A percentile compares a stretch with the other conserved stretches of the same genome.
Conservation (phyloP, 805 yeast species). For the Saturnispora hagleri region DNA sequence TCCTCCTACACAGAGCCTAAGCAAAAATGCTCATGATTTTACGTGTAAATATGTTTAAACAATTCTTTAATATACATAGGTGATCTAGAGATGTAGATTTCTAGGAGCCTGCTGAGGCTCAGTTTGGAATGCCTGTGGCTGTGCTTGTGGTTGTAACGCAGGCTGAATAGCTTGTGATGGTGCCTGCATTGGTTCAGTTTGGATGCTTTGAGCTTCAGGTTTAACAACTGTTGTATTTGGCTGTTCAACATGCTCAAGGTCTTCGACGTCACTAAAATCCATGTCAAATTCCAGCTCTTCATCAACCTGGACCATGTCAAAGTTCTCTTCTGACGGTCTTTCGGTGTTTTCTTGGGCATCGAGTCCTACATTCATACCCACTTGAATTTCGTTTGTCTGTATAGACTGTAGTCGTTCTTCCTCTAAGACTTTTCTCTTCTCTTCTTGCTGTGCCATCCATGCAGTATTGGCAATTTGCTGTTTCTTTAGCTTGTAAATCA, state of each 20-base stretch:
- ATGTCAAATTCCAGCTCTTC: slow-evolving; percentile 10
- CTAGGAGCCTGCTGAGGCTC: not conserved
- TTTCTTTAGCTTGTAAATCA: slow-evolving; percentile 21
- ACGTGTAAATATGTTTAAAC: not conserved
- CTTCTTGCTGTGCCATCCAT: slow-evolving; percentile 21
- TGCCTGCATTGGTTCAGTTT: not conserved
- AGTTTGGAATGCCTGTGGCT: not conserved
- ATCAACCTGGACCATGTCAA: slow-evolving; percentile 19
- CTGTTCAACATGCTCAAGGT: not conserved
- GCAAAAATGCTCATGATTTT: not conserved
- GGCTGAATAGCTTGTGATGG: not conserved
- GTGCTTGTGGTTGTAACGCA: not conserved
- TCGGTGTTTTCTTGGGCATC: not conserved
- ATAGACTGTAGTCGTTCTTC: slow-evolving; percentile 16
- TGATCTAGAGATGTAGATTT: not conserved
- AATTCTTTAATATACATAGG: not conserved
- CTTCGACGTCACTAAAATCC: slow-evolving; percentile 9
- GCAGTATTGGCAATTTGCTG: slow-evolving; percentile 22
- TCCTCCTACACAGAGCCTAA: not conserved
- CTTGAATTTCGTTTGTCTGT: slow-evolving; percentile 14
- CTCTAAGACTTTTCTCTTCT: slow-evolving; percentile 21
- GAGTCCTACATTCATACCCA: slow-evolving; percentile 13
- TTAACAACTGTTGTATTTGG: not conserved
- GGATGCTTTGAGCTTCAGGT: not conserved
- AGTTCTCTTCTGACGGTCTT: slow-evolving; percentile 20